Conservation (phyloP, 352 stramenopile genomes). For the Phytophthora pini region DNA sequence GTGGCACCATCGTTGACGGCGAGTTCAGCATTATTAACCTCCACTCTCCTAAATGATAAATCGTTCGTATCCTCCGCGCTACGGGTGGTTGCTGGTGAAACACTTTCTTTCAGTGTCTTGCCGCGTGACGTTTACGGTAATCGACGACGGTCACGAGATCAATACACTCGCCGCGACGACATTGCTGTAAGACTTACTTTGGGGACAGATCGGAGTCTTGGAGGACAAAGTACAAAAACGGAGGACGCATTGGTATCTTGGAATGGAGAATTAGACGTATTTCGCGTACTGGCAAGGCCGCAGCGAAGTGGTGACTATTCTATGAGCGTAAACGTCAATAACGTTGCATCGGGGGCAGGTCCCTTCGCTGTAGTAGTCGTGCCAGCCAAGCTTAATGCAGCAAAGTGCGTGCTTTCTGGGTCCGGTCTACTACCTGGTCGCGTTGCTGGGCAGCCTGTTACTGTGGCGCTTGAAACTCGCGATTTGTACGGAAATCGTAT, state of each 20-base stretch:
- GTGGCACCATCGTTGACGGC: slow-evolving; percentile 43
- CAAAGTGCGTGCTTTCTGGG: slow-evolving; percentile 53
- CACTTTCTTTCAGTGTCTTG: slow-evolving; percentile 49
- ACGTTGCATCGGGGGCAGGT: slow-evolving; percentile 40
- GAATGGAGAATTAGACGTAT: slow-evolving; percentile 21
- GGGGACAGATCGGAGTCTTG: slow-evolving; percentile 52
- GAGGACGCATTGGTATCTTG: slow-evolving; percentile 44
- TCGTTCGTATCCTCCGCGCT: slow-evolving; percentile 17
- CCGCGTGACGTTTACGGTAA: slow-evolving; percentile 60
- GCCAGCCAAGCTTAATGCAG: slow-evolving; percentile 48
- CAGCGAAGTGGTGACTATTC: slow-evolving; percentile 64
- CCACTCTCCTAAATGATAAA: slow-evolving; percentile 20
- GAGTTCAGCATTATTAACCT: slow-evolving; percentile 18
- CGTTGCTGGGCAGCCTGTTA: slow-evolving; percentile 52
- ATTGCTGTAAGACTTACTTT: slow-evolving; percentile 51
- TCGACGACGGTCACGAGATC: slow-evolving; percentile 25
- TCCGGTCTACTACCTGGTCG: slow-evolving; percentile 49
- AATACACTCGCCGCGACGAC: slow-evolving; percentile 28
- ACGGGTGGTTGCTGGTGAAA: slow-evolving; percentile 32
- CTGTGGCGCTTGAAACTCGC: slow-evolving; percentile 48
- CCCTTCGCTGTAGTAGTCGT: slow-evolving; percentile 53
- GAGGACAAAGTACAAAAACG: slow-evolving; percentile 51
- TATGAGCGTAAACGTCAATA: slow-evolving; percentile 56
- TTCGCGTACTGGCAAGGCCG: slow-evolving; percentile 37
- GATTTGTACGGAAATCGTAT: slow-evolving; percentile 72